phyloP scores from a whole-genome alignment of 805 yeast species.

The Candida palmyrensis region DNA sequence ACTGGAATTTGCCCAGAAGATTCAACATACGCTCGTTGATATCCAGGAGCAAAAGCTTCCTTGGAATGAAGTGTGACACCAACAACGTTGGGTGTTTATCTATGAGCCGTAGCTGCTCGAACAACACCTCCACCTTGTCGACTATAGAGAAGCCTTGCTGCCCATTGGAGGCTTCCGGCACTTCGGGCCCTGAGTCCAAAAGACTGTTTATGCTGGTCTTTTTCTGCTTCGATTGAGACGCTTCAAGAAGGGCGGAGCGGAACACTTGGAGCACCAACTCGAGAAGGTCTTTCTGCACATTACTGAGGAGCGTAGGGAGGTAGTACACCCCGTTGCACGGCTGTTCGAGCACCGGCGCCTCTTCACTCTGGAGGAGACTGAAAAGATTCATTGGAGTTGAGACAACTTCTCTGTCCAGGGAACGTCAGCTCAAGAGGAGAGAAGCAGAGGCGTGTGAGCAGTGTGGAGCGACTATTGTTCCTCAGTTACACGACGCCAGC shows the following conservation, averaged over 20 bases:
- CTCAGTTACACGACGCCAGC: no score
- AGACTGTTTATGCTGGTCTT: conserved; percentile 35
- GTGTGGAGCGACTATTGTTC: no score
- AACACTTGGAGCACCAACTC: conserved; percentile 29
- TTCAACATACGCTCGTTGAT: conserved; percentile 49
- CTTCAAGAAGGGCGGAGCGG: conserved; percentile 18
- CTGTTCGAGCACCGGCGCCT: conserved; percentile 7
- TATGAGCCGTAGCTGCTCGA: conserved; percentile 44
- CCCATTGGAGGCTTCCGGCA: neutral
- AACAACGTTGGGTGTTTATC: conserved; percentile 65
- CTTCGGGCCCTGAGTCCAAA: conserved; percentile 15
- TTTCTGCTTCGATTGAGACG: conserved; percentile 16
- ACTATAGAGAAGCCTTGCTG: conserved; percentile 3
- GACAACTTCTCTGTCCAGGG: no score
- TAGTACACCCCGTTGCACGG: conserved; percentile 23
- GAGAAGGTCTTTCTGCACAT: conserved; percentile 29
- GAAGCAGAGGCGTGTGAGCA: no score
- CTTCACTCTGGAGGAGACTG: conserved; percentile 4
- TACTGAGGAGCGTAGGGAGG: conserved; percentile 30
- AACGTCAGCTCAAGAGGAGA: no score
- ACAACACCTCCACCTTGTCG: conserved; percentile 38
- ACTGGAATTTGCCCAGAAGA: conserved; percentile 56
- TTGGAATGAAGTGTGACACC: conserved; percentile 76
- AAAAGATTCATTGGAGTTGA: conserved; percentile 4
- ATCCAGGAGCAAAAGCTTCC: conserved; percentile 61